phyloP scores from a whole-genome alignment of 495 filamentous ascomycete species.

The Annulohypoxylon maeteangense region DNA sequence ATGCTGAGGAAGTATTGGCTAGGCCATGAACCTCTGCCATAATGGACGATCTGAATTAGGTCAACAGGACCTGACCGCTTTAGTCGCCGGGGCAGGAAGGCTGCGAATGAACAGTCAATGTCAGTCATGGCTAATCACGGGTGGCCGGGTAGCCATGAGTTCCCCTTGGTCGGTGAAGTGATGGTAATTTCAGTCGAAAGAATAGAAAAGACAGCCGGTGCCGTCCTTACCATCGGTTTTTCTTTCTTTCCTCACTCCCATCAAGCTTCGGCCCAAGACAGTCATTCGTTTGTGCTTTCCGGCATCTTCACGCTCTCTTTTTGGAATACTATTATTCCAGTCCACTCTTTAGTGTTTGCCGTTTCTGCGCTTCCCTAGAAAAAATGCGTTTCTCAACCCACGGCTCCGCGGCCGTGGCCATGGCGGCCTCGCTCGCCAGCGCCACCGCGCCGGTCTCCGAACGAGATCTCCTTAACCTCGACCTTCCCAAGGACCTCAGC shows the following conservation, averaged over 20 bases:
- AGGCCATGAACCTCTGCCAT: conserved; percentile 16
- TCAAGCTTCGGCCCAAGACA: conserved; percentile 45
- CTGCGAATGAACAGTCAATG: conserved; percentile 18
- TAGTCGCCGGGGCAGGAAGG: conserved; percentile 15
- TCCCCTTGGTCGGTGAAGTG: conserved; percentile 34
- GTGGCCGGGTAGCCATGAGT: conserved; percentile 28
- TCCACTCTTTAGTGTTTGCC: conserved; percentile 48
- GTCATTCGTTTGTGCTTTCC: conserved; percentile 47
- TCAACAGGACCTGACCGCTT: conserved; percentile 34
- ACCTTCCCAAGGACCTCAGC: conserved; percentile 36
- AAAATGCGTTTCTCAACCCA: conserved; percentile 48
- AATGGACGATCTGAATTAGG: conserved; percentile 45
- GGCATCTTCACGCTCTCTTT: conserved; percentile 44
- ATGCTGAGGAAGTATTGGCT: conserved; percentile 23
- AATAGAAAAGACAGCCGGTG: conserved; percentile 45
- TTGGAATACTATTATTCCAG: conserved; percentile 46
- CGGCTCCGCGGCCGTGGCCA: conserved; percentile 48
- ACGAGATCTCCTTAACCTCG: conserved; percentile 37
- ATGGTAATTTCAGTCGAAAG: conserved; percentile 40
- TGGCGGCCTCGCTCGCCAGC: conserved; percentile 46
- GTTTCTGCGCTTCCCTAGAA: conserved; percentile 28
- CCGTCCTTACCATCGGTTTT: conserved; percentile 24
- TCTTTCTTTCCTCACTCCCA: conserved; percentile 40
- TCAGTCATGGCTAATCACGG: conserved; percentile 36
- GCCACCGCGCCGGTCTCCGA: conserved; percentile 41